Conservation (phyloP, 202 grass and related monocot genomes). For the Digitaria exilis region DNA sequence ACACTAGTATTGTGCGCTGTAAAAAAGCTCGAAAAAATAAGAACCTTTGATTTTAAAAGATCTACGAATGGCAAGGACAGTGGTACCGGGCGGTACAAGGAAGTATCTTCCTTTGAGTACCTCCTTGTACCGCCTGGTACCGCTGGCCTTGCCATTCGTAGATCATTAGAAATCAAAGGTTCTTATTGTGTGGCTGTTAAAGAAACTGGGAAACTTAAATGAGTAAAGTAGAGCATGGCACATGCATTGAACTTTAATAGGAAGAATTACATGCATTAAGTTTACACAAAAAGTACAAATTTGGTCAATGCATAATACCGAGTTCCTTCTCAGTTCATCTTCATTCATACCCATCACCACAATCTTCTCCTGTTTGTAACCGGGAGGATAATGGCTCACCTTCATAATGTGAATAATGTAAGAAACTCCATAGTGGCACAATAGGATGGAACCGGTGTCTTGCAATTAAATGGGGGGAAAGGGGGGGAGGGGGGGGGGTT, state of each 20-base stretch:
- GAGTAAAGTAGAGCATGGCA: not conserved
- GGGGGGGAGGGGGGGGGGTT: too few relatives aligned
- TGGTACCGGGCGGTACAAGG: too few relatives aligned
- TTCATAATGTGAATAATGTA: constrained; percentile 40
- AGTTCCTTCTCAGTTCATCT: constrained; percentile 82
- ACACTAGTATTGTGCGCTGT: too few relatives aligned
- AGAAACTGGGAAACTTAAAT: not conserved
- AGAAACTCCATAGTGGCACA: not conserved
- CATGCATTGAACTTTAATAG: not conserved
- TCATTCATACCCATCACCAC: constrained; percentile 99
- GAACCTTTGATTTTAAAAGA: too few relatives aligned
- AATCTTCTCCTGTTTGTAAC: constrained; percentile 82
- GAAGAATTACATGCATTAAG: constrained; percentile 2
- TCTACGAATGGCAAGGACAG: too few relatives aligned
- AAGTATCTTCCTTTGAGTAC: too few relatives aligned
- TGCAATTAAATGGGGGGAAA: not conserved
- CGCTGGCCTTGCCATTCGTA: too few relatives aligned
- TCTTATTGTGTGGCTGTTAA: not conserved
- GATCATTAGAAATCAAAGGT: too few relatives aligned
- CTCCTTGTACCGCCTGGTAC: too few relatives aligned
- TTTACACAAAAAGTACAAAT: not conserved
- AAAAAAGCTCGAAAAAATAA: too few relatives aligned
- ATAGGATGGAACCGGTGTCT: not conserved
- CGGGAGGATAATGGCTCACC: constrained; percentile 91
- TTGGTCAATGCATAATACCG: constrained; percentile 45